Evolutionary conservation across 148 eudicot genomes (phyloP).

Genomic region (Camellia lanceoleosa): DNA sequence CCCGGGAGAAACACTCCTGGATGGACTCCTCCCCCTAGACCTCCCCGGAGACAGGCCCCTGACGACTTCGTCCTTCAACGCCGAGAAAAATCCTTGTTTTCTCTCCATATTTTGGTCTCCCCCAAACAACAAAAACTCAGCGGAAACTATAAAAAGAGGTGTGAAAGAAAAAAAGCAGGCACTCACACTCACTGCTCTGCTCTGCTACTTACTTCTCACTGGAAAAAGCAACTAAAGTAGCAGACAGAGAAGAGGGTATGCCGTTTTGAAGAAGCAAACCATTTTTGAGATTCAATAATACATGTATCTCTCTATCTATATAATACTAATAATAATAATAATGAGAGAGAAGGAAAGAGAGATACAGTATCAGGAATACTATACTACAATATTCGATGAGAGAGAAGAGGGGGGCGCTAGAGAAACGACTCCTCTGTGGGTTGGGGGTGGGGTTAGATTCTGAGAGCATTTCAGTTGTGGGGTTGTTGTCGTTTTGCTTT

Average conservation of each 20-base stretch:
- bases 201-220: not conserved
- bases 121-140: no score
- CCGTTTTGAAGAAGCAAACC: conserved; percentile 21
- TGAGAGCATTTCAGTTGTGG: no score
- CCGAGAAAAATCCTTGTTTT: conserved; percentile 40
- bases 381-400: not conserved
- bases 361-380: not conserved
- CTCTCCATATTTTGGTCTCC: conserved; percentile 31
- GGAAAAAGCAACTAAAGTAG: not conserved
- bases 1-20: conserved; percentile 29
- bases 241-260: conserved; percentile 6
- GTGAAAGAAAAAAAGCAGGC: not conserved
- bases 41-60: conserved; percentile 45
- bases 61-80: conserved; percentile 41
- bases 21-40: conserved; percentile 22
- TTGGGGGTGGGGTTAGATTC: not conserved
- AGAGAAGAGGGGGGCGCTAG: not conserved
- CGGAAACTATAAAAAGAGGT: not conserved
- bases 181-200: not conserved
- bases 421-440: not conserved
- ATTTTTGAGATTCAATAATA: not conserved
- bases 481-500: not conserved
- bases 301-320: no score
- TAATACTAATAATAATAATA: no score
- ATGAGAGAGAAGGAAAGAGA: no score